A percentile compares a stretch with the other conserved stretches of the same genome.
phyloP scores from a whole-genome alignment of 495 filamentous ascomycete species.

The Penicillium tannophilum region DNA sequence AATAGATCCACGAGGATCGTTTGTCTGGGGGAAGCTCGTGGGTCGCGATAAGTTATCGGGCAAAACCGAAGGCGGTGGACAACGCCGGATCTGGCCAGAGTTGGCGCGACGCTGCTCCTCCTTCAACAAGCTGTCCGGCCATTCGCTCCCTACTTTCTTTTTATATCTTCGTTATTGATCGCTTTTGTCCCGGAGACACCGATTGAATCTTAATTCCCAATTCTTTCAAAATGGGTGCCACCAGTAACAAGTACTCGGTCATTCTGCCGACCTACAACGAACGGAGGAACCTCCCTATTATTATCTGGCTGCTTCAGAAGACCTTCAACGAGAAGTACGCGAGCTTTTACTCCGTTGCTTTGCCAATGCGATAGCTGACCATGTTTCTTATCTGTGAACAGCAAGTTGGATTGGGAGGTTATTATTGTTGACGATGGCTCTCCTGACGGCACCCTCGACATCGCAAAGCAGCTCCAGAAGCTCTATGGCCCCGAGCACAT shows the following conservation, averaged over 20 bases:
- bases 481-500: conserved; percentile 76
- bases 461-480: conserved; percentile 86
- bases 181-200: conserved; percentile 17
- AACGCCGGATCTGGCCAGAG: conserved; percentile 30
- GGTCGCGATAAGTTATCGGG: conserved; percentile 28
- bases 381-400: conserved; percentile 30
- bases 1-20: background rate
- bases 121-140: conserved; percentile 29
- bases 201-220: conserved; percentile 5
- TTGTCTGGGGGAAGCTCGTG: conserved; percentile 7
- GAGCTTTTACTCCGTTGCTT: background rate
- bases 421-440: conserved; percentile 97
- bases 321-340: conserved; percentile 77
- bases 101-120: conserved; percentile 27
- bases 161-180: conserved; percentile 16
- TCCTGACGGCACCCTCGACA: conserved; percentile 88
- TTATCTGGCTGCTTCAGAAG: conserved; percentile 87
- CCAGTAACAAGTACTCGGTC: conserved; percentile 85
- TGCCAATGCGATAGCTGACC: background rate
- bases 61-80: conserved; percentile 31
- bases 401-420: conserved; percentile 95
- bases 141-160: conserved; percentile 31
- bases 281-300: conserved; percentile 93
- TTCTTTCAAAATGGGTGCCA: conserved; percentile 40
- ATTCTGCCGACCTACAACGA: conserved; percentile 99